Evolutionary conservation across 2,329 filamentous ascomycete species (phyloP), one percentile per base, ranked within the genome.

Genomic region (Fusarium continuum): DNA sequence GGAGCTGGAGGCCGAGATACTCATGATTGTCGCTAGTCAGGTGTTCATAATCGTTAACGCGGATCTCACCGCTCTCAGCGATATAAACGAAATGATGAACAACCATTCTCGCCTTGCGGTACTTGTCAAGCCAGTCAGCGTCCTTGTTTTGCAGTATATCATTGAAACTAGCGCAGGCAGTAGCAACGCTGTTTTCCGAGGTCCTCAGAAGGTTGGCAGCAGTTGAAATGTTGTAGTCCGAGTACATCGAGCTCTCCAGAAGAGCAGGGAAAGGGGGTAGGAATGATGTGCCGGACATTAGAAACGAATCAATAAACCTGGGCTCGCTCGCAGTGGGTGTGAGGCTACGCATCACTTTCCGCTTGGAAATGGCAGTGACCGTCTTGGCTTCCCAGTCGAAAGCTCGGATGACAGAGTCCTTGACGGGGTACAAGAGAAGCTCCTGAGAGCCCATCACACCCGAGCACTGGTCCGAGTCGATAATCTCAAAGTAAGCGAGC

Each of bases 1-100:
- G 93, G 6, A 99, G 82, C 57, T 93, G 90, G 56, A 96, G 86
- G n/a, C 93, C 93, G 61, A 97, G 86, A 73, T 97, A 93, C 71
- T 94, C 89, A 73, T 96, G 91, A 65, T 95, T 89, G 73, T 98
- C 93, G 39, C 85, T 85, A 3, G 95, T 93, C 17, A 93, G 85
- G 50, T 87, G 83, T 8, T 91, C 89, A 50, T 83, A 85, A 68
- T 93, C 88, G 69, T 92, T 83, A 14, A 93, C 90, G 57, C 86
- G 85, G 44, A 97, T 85, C 70, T 90, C 88, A 34, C 95, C 95
- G n/a, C 86, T 86, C 50, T 87, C 83, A 28, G 88, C 86, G 65
- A 97, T 88, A 70, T 93, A 88, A 34, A 96, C 89, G 75, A 94
- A 93, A 75, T 98, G 94, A 71, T 93, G 90, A 44, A 97, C 86